A percentile compares a stretch with the other conserved stretches of the same genome.
These are phyloP conservation scores for Kwoniella shivajii DNA, from an alignment of 1,284 basidiomycete species.

Conservation along the genomic window DNA sequence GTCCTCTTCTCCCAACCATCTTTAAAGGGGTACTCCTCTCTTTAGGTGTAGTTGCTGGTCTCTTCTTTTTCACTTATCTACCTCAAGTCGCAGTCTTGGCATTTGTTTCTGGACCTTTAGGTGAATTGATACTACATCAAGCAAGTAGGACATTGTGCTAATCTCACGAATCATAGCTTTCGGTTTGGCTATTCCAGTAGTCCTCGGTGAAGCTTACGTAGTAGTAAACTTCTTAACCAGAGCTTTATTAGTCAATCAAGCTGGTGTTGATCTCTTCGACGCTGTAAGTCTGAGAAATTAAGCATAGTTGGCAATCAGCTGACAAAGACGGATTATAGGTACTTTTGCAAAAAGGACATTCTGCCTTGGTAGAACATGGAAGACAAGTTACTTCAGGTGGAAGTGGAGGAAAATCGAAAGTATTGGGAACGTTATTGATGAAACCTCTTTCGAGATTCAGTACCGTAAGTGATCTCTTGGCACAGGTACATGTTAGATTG, in stretches of 20 bases:
- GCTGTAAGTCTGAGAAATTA: slow-evolving; percentile 40
- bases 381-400: slow-evolving; percentile 41
- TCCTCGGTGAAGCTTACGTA: slow-evolving; percentile 55
- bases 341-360: slow-evolving; percentile 52
- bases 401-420: slow-evolving; percentile 32
- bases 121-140: slow-evolving; percentile 19
- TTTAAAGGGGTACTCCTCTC: slow-evolving; percentile 47
- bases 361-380: slow-evolving; percentile 52
- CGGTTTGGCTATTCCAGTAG: slow-evolving; percentile 55
- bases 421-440: slow-evolving; percentile 51
- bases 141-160: neutral
- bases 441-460: slow-evolving; percentile 49
- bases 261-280: slow-evolving; percentile 57
- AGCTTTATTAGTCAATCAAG: slow-evolving; percentile 58
- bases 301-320: too few relatives aligned
- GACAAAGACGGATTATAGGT: slow-evolving; percentile 32
- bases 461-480: slow-evolving; percentile 26
- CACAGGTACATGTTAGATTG: neutral
- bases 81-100: slow-evolving; percentile 69
- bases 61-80: slow-evolving; percentile 68
- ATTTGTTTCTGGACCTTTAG: slow-evolving; percentile 65
- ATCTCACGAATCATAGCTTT: slow-evolving; percentile 37
- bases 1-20: slow-evolving; percentile 52
- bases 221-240: slow-evolving; percentile 59
- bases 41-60: slow-evolving; percentile 54